Base-by-base conservation (phyloP, 305 asterid species). In the Plantago coronopus region DNA sequence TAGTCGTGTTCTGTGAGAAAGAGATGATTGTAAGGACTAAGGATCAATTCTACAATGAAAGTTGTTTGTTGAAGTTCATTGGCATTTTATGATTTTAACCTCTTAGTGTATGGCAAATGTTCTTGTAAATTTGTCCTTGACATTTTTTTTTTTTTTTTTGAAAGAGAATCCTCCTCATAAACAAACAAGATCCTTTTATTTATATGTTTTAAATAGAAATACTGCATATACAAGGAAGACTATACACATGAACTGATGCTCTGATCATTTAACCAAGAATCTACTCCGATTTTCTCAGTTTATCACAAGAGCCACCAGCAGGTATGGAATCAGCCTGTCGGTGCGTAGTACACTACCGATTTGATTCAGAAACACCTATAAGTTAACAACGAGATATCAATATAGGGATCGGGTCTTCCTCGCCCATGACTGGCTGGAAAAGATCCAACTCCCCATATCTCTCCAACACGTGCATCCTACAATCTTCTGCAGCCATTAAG, bases 391-490 rank as follows among this genome's bases (percentile, higher is more conserved):
- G 86, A 48, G 99, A 93, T 57, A 93, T 93, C 79, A 93, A 60
- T 13, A 89, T 67, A 3, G 99, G 99, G 34, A 85, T 47, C 1
- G 87, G 80, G 12, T 70, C 53, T 0, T 85, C 97, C 69, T 89
- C 95, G 7, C 93, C 90, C 88, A 85, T 79, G 63, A 74, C 87
- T 0, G 98, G 87, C 74, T 85, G 91, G 76, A 83, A 83, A 37
- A 87, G 75, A 75, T 94, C 95, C 80, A 85, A 63, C 68, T 82
- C 96, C 31, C 99, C 96, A 0, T 87, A 80, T 17, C 96, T 85
- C 74, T 94, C 99, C 63, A 89, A 66, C 14, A 94, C 95, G 3
- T 95, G 94, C 99, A 94, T 94, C 72, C 94, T 82, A 85, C 99
- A 94, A 69, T 78, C 96, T 76, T 94, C 95, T 13, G 99, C 99